Evolutionary conservation across 2,329 filamentous ascomycete species (phyloP).

Genomic region (Fusarium drepaniforme): DNA sequence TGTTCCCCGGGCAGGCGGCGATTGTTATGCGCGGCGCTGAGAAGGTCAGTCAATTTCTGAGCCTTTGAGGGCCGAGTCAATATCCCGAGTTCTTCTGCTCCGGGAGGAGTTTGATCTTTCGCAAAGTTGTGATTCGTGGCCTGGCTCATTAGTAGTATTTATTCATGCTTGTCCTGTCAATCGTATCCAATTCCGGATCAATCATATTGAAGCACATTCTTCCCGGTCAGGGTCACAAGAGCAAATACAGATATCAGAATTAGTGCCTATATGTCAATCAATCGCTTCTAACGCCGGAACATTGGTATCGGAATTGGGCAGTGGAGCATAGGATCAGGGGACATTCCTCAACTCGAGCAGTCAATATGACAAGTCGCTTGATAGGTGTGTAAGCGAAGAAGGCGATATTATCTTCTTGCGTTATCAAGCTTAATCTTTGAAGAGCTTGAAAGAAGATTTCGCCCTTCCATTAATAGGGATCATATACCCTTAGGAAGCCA

Average conservation of each 20-base stretch:
- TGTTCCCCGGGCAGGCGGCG: background rate
- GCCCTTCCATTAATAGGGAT: background rate
- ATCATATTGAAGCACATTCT: background rate
- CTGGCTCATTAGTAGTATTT: background rate
- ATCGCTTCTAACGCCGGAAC: background rate
- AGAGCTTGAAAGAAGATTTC: background rate
- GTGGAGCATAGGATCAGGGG: background rate
- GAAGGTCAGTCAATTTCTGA: background rate
- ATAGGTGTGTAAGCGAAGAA: background rate
- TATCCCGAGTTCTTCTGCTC: background rate
- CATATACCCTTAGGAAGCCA: background rate
- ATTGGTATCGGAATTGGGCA: background rate
- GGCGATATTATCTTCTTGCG: fast-evolving
- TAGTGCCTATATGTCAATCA: background rate
- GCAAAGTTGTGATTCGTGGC: background rate
- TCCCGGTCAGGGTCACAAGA: background rate
- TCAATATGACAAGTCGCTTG: background rate
- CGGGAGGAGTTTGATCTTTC: background rate
- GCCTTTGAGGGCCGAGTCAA: background rate
- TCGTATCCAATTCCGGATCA: background rate
- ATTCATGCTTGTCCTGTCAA: background rate
- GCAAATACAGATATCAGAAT: background rate
- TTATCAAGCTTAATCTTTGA: too few species aligned
- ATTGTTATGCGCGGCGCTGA: background rate
- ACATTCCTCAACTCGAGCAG: background rate